Base-by-base conservation (phyloP, 176 grass and related monocot species). In the Elymus sibiricus region DNA sequence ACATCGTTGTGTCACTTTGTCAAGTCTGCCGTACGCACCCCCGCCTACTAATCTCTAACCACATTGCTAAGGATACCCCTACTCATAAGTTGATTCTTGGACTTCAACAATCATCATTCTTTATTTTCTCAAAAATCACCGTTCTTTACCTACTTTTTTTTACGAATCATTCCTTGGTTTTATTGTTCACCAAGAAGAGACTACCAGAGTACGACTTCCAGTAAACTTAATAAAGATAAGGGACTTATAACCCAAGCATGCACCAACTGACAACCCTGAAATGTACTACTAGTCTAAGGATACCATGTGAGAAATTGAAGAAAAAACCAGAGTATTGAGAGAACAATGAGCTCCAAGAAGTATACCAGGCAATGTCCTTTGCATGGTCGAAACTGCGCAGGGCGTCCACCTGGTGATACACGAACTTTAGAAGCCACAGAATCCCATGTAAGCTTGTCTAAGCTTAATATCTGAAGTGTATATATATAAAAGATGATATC, bases 281-380 rank as follows among this genome's bases (percentile, higher is more conserved):
- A 53, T 53, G 49, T 16, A 53, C 49, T 53, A n/a, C 74, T 75
- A 42, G 75, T 63, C 6, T 31, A 53, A 55, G 7, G 40, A 21
- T 80, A 66, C 6, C 31, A 84, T 11, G 7, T 27, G 7, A 26
- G 5, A 34, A 75, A 70, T 24, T 1, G 1, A 62, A 26, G 39
- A 32, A 72, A 35, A 26, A 32, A 65, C 39, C 32, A 11, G 32
- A 79, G 64, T 61, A 65, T 32, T 63, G 58, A 61, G 17, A 63
- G 47, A 43, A 81, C 77, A 92, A 79, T 82, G 59, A 64, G 79
- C 46, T 67, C 77, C 82, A 86, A 85, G 79, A 91, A 90, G 55
- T 76, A 71, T 88, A 99, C 97, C 97, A 99, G 71, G 72, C 94
- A 94, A 86, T 99, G 97, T 64, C 97, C 97, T 94, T 88, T 96